Percentiles rank a stretch among this genome's conserved stretches.
phyloP scores from a whole-genome alignment of 805 yeast species.

The Barnettozyma pratensis region DNA sequence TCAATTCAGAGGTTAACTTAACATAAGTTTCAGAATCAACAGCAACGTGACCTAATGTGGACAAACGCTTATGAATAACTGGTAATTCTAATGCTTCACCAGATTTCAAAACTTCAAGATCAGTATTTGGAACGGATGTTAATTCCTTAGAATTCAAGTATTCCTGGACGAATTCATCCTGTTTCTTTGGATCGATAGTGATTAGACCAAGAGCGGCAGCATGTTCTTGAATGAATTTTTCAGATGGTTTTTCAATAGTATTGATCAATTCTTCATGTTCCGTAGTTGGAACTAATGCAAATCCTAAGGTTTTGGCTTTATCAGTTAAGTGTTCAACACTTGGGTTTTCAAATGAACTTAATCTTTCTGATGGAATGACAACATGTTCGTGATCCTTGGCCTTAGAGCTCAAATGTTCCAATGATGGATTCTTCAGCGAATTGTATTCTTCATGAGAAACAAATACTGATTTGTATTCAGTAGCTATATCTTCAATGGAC shows the following conservation, averaged over 20 bases:
- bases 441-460: too few species aligned
- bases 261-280: too few species aligned
- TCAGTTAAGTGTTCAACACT: too few species aligned
- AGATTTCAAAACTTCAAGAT: constrained; percentile 8
- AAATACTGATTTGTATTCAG: too few species aligned
- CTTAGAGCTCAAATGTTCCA: too few species aligned
- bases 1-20: constrained; percentile 5
- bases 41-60: constrained; percentile 10
- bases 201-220: constrained; percentile 1
- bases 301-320: too few species aligned
- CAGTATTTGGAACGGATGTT: constrained; percentile 7
- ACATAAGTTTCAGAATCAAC: constrained; percentile 10
- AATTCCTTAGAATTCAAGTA: constrained; percentile 8
- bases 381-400: too few species aligned
- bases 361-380: too few species aligned
- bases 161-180: constrained; percentile 5
- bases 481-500: too few species aligned
- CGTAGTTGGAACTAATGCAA: too few species aligned
- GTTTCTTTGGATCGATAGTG: constrained; percentile 6
- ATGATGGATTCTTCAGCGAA: too few species aligned
- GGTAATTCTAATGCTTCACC: constrained; percentile 8
- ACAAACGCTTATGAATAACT: not conserved
- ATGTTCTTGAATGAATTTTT: not conserved
- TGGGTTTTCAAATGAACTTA: too few species aligned
- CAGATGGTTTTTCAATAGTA: not conserved